These are phyloP conservation scores for Adansonia madagascariensis DNA, from an alignment of 441 rosid genomes.

Conservation along the genomic window DNA sequence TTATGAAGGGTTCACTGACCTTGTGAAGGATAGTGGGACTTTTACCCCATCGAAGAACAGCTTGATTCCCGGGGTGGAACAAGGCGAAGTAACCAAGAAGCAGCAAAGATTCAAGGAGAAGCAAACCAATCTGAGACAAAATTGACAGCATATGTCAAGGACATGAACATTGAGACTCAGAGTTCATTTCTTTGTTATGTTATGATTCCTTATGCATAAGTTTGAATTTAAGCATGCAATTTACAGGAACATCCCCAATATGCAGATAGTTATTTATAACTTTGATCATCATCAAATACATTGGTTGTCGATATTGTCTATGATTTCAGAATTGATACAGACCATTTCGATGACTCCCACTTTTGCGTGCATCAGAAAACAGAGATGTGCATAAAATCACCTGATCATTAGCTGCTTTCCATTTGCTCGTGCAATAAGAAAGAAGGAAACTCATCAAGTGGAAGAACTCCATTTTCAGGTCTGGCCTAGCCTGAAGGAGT, in stretches of 20 bases:
- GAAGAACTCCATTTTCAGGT: constrained; percentile 78
- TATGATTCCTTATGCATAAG: background rate
- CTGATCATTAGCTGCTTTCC: constrained; percentile 72
- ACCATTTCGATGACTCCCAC: background rate
- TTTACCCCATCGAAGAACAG: constrained; percentile 84
- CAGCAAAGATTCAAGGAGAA: constrained; percentile 67
- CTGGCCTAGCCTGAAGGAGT: constrained; percentile 67
- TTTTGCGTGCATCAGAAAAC: background rate
- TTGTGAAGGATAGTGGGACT: constrained; percentile 86
- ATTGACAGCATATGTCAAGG: background rate
- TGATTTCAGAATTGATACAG: background rate
- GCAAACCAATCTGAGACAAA: constrained; percentile 62
- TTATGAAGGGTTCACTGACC: constrained; percentile 44
- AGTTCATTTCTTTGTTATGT: background rate
- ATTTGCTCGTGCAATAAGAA: constrained; percentile 75
- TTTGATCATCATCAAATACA: background rate
- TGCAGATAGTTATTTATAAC: background rate
- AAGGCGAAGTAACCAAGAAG: constrained; percentile 75
- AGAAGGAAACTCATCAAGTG: constrained; percentile 80
- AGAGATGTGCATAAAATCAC: constrained; percentile 35
- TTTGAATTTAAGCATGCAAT: constrained; percentile 2
- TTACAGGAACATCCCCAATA: background rate
- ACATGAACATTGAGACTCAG: background rate
- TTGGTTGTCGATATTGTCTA: background rate
- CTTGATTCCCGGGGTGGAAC: constrained; percentile 77